Percentiles rank a stretch among this genome's conserved stretches.
Evolutionary conservation across 441 rosid genomes (phyloP).

Genomic region (Theobroma grandiflorum): DNA sequence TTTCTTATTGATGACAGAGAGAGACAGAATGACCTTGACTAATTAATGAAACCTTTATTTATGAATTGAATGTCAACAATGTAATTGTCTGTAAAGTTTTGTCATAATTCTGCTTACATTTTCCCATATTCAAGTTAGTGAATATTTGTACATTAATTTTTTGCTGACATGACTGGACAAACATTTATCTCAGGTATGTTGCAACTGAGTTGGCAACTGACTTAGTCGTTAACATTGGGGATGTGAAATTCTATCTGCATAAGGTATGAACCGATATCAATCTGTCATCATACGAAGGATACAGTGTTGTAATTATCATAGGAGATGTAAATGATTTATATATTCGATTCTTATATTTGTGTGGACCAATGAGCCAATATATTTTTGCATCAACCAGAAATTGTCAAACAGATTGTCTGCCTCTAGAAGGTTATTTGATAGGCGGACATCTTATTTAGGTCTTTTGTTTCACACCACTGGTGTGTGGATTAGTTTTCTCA

Average conservation of each 20-base stretch:
- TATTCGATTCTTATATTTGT: not conserved
- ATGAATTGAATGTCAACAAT: not conserved
- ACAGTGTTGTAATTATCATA: slow-evolving; percentile 10
- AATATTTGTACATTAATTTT: slow-evolving; percentile 3
- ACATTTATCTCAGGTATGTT: slow-evolving; percentile 56
- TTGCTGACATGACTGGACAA: slow-evolving; percentile 22
- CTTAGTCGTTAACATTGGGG: slow-evolving; percentile 55
- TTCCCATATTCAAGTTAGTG: slow-evolving; percentile 12
- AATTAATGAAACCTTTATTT: not conserved
- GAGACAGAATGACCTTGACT: not conserved
- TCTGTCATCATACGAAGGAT: slow-evolving; percentile 1
- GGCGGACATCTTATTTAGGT: not conserved
- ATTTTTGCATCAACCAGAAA: not conserved
- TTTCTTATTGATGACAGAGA: not conserved
- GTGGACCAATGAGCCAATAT: slow-evolving; percentile 7
- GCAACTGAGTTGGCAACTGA: slow-evolving; percentile 73
- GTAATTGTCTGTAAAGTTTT: not conserved
- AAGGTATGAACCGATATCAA: slow-evolving; percentile 49
- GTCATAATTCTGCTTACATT: not conserved
- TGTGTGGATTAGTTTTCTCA: not conserved
- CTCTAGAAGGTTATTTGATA: not conserved
- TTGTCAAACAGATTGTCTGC: not conserved
- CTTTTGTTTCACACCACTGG: not conserved
- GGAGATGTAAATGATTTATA: not conserved
- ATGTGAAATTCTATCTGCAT: slow-evolving; percentile 67